Percentiles rank a stretch among this genome's conserved stretches.
These are phyloP conservation scores for Triticum timopheevii DNA, from an alignment of 176 grass and related monocot genomes.

Conservation along the genomic window DNA sequence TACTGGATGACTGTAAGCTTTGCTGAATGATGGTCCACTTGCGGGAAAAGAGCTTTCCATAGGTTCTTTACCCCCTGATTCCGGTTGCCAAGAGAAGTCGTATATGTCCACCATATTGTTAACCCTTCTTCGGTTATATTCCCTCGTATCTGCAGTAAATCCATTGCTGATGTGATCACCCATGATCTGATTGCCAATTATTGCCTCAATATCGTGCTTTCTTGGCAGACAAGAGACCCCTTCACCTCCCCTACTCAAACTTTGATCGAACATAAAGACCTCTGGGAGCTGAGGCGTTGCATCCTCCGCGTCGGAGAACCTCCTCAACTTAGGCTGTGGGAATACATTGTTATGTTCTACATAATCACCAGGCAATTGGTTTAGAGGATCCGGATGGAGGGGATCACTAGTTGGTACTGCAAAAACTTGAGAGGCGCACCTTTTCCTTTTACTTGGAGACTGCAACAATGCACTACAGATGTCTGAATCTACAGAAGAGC, in stretches of 20 bases:
- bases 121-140: slow-evolving; percentile 46
- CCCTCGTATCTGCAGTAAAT: slow-evolving; percentile 36
- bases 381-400: slow-evolving; percentile 30
- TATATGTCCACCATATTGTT: slow-evolving; percentile 31
- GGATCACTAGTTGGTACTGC: slow-evolving; percentile 28
- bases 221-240: slow-evolving; percentile 33
- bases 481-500: slow-evolving; percentile 72
- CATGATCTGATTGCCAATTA: slow-evolving; percentile 18
- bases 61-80: slow-evolving; percentile 38
- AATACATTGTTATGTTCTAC: slow-evolving; percentile 41
- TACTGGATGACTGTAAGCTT: slow-evolving; percentile 34
- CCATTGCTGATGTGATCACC: slow-evolving; percentile 45
- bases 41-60: slow-evolving; percentile 24
- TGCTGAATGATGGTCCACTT: slow-evolving; percentile 30
- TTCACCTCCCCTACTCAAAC: slow-evolving; percentile 42
- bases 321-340: slow-evolving; percentile 44
- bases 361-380: slow-evolving; percentile 41
- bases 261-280: slow-evolving; percentile 30
- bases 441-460: slow-evolving; percentile 60
- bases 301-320: slow-evolving; percentile 40
- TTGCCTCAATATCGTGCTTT: slow-evolving; percentile 32
- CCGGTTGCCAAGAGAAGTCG: slow-evolving; percentile 39
- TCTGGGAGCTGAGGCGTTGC: slow-evolving; percentile 40
- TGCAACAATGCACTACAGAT: slow-evolving; percentile 73
- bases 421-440: slow-evolving; percentile 27